Conservation (phyloP, 2,329 filamentous ascomycete species). For the Atkinsonella texensis region DNA sequence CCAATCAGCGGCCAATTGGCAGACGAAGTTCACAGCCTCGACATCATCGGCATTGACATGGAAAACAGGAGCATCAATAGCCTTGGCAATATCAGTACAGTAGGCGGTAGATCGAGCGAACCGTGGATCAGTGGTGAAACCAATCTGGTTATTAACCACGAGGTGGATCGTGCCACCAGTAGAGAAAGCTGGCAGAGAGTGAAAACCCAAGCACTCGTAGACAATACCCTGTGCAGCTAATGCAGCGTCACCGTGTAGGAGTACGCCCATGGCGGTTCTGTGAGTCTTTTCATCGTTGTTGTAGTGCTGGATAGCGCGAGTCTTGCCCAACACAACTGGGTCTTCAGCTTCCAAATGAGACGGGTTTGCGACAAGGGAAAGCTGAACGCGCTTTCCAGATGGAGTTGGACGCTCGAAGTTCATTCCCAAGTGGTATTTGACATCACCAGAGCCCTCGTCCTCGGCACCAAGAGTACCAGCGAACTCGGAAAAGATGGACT, state of each 20-base stretch:
- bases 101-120: constrained; percentile 96
- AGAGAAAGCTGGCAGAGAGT: constrained; percentile 88
- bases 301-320: constrained; percentile 95
- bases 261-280: constrained; percentile 82
- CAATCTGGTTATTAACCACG: constrained; percentile 99
- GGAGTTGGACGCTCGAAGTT: constrained; percentile 98
- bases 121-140: constrained; percentile 96
- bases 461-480: constrained; percentile 75
- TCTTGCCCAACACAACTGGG: constrained; percentile 94
- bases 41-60: constrained; percentile 98
- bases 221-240: constrained; percentile 95
- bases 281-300: constrained; percentile 92
- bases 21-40: constrained; percentile 96
- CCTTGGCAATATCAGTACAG: constrained; percentile 98
- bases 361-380: constrained; percentile 95
- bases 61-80: constrained; percentile 96
- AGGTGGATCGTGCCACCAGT: constrained; percentile 96
- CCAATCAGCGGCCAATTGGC: constrained; percentile 94
- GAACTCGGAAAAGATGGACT: constrained; percentile 99
- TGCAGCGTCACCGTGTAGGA: constrained; percentile 94
- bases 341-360: constrained; percentile 98
- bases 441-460: constrained; percentile 94
- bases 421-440: constrained; percentile 99
- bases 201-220: constrained; percentile 97
- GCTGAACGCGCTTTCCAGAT: constrained; percentile 97